Evolutionary conservation across 768 basidiomycete species (phyloP).

Genomic region (Pleurotus giganteus): DNA sequence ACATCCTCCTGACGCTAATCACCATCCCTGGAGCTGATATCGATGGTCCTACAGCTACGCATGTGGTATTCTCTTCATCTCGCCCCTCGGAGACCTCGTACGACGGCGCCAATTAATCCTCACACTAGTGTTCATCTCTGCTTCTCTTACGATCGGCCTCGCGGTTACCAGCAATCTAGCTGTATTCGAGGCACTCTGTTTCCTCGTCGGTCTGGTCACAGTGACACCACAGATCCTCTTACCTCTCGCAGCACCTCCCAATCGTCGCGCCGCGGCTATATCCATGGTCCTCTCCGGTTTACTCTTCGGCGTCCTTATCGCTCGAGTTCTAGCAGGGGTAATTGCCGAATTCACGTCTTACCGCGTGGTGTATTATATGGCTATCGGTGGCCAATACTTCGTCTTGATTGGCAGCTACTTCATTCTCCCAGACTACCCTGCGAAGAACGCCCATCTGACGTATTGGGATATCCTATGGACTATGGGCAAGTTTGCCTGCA

Average conservation of each 20-base stretch:
- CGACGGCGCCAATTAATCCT: constrained; percentile 73
- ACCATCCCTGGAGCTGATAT: neutral
- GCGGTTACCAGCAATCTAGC: constrained; percentile 56
- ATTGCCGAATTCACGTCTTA: constrained; percentile 72
- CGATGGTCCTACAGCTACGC: constrained; percentile 51
- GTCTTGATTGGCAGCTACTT: constrained; percentile 61
- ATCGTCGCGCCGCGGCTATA: constrained; percentile 70
- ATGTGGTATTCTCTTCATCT: constrained; percentile 67
- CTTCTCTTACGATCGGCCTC: constrained; percentile 67
- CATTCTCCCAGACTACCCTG: constrained; percentile 80
- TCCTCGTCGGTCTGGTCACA: constrained; percentile 67
- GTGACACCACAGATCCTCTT: constrained; percentile 80
- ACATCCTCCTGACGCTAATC: neutral
- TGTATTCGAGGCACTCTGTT: constrained; percentile 67
- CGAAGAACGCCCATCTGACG: constrained; percentile 62
- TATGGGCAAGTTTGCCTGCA: constrained; percentile 75
- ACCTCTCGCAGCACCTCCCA: constrained; percentile 69
- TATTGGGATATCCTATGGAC: constrained; percentile 70
- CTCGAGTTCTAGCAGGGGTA: constrained; percentile 72
- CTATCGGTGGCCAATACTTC: constrained; percentile 64
- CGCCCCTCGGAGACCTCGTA: constrained; percentile 82
- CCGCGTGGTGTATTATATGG: constrained; percentile 76
- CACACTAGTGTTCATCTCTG: constrained; percentile 48
- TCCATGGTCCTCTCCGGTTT: constrained; percentile 70
- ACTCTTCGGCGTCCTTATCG: constrained; percentile 70